Evolutionary conservation across 169 alveolate genomes (phyloP).

Genomic region (Theileria equi): DNA sequence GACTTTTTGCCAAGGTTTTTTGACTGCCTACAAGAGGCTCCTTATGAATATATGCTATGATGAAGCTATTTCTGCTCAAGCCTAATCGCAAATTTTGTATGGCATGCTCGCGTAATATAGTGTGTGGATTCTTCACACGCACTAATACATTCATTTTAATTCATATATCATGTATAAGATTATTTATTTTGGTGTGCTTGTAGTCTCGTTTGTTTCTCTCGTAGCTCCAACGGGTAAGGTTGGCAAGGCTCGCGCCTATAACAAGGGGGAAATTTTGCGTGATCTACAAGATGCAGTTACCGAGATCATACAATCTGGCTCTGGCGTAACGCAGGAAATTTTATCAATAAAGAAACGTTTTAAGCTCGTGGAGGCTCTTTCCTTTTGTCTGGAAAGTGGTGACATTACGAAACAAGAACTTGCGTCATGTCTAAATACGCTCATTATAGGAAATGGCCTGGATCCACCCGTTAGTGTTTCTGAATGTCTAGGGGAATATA

Average conservation of each 20-base stretch:
- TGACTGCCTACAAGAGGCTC: constrained; percentile 11
- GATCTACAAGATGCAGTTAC: neutral
- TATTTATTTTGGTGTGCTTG: no score
- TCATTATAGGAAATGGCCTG: neutral
- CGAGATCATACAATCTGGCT: neutral
- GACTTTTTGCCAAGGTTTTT: constrained; percentile 16
- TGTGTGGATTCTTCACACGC: no score
- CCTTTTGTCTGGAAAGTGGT: constrained; percentile 36
- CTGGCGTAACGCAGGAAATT: neutral
- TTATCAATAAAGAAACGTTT: neutral
- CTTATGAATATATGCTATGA: constrained; percentile 4
- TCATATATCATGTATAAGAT: neutral
- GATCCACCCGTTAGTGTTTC: constrained; percentile 28
- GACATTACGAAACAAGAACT: constrained; percentile 46
- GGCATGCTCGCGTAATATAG: no score
- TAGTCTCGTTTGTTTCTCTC: no score
- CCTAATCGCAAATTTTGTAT: neutral
- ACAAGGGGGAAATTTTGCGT: neutral
- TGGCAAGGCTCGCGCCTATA: no score
- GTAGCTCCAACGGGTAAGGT: no score
- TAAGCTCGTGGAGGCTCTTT: constrained; percentile 19
- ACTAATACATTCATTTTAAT: neutral
- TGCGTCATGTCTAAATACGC: constrained; percentile 17
- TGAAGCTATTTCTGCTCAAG: neutral
- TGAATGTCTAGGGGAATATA: constrained; percentile 44